Evolutionary conservation across 129 eudicot species (phyloP).

Genomic region (Rutidosis leptorrhynchoides): DNA sequence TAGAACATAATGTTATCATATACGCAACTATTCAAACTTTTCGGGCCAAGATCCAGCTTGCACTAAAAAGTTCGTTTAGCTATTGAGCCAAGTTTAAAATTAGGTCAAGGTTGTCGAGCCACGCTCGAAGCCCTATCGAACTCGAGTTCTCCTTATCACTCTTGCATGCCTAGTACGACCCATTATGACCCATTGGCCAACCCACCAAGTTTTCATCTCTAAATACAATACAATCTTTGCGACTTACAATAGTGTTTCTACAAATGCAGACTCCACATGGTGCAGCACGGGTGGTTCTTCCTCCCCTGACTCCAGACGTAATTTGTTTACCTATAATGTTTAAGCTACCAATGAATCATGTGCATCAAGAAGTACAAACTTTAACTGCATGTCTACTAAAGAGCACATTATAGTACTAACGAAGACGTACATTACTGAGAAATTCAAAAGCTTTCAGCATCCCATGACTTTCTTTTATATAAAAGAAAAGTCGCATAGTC

Average conservation of each 20-base stretch:
- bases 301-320: constrained; percentile 60
- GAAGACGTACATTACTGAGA: constrained; percentile 79
- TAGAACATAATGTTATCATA: not conserved
- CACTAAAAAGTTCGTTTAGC: too few relatives aligned
- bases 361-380: not conserved
- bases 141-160: not conserved
- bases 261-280: constrained; percentile 93
- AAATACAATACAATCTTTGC: not conserved
- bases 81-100: not conserved
- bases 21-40: not conserved
- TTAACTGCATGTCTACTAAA: constrained; percentile 1
- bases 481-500: constrained; percentile 71
- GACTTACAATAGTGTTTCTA: constrained; percentile 83
- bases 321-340: constrained; percentile 52
- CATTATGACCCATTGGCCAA: not conserved
- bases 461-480: constrained; percentile 80
- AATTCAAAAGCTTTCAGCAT: constrained; percentile 76
- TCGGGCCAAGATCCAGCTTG: not conserved
- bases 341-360: constrained; percentile 7
- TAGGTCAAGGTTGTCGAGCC: not conserved
- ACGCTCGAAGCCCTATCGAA: not conserved
- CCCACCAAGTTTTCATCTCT: not conserved
- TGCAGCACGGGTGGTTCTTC: constrained; percentile 74
- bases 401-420: not conserved
- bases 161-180: not conserved